phyloP scores from a whole-genome alignment of 1,284 basidiomycete genomes.

The Clitocybe nebularis region DNA sequence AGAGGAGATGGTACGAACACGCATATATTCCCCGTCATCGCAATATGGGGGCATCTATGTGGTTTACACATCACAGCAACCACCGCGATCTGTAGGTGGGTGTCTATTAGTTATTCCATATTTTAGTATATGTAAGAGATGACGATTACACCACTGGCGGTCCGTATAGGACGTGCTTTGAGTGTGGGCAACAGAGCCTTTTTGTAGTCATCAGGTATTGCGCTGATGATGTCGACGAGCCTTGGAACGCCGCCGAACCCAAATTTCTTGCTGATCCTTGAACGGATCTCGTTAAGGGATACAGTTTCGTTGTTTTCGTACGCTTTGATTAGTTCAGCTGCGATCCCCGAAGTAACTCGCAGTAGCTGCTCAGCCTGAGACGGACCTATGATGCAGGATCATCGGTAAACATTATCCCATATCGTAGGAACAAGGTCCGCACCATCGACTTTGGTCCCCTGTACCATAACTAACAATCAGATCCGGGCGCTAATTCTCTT shows the following conservation, averaged over 20 bases:
- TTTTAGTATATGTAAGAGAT: constrained; percentile 11
- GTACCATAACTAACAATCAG: constrained; percentile 37
- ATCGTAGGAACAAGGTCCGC: constrained; percentile 4
- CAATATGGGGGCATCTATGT: constrained; percentile 98
- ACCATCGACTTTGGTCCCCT: constrained; percentile 46
- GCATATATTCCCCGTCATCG: constrained; percentile 99
- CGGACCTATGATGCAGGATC: constrained; percentile 44
- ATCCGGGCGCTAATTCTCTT: too few relatives aligned
- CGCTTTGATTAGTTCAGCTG: constrained; percentile 88
- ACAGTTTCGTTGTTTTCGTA: constrained; percentile 76
- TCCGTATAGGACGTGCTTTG: constrained; percentile 92
- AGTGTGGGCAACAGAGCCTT: constrained; percentile 88
- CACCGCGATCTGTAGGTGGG: constrained; percentile 78
- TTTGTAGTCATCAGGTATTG: constrained; percentile 97
- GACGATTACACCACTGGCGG: constrained; percentile 85
- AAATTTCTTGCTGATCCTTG: constrained; percentile 88
- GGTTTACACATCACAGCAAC: constrained; percentile 99
- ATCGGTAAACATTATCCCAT: neutral
- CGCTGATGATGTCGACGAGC: constrained; percentile 97
- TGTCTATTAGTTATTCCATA: constrained; percentile 1
- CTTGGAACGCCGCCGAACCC: constrained; percentile 85
- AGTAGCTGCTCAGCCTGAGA: constrained; percentile 90
- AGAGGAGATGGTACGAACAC: constrained; percentile 55
- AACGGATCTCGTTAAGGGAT: constrained; percentile 86
- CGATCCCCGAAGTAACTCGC: constrained; percentile 92